Percentiles rank a stretch among this genome's conserved stretches.
Conservation (phyloP, 257 asterid species). For the Nicotiana undulata region DNA sequence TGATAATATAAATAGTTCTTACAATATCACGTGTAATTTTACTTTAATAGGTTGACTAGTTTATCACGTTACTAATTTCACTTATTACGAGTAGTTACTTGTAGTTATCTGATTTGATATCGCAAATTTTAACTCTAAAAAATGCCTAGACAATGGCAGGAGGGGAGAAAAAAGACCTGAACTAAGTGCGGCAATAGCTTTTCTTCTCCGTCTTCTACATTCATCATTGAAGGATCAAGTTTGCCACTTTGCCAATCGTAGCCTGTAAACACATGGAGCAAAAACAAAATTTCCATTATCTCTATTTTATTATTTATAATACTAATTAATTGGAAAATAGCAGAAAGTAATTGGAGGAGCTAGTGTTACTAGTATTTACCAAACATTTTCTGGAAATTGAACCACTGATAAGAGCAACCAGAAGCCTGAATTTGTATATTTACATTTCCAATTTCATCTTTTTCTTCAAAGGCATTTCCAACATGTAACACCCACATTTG, state of each 20-base stretch:
- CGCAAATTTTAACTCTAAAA: not conserved
- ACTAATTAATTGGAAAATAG: too few relatives aligned
- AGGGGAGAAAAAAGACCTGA: slow-evolving; percentile 33
- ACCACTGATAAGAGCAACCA: slow-evolving; percentile 87
- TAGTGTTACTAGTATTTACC: slow-evolving; percentile 31
- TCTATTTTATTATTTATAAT: too few relatives aligned
- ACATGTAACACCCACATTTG: slow-evolving; percentile 92
- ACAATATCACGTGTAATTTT: too few relatives aligned
- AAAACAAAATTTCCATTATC: too few relatives aligned
- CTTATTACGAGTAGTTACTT: too few relatives aligned
- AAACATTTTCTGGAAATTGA: slow-evolving; percentile 96
- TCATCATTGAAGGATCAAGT: slow-evolving; percentile 90
- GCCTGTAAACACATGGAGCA: slow-evolving; percentile 30
- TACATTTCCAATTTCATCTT: slow-evolving; percentile 31
- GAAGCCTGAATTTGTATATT: slow-evolving; percentile 74
- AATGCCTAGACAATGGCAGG: not conserved
- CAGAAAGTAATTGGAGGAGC: too few relatives aligned
- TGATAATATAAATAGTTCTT: too few relatives aligned
- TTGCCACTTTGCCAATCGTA: slow-evolving; percentile 92
- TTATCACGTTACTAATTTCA: too few relatives aligned
- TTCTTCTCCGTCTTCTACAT: slow-evolving; percentile 47
- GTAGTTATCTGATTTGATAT: too few relatives aligned
- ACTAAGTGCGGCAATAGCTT: slow-evolving; percentile 75
- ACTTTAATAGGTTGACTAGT: too few relatives aligned
- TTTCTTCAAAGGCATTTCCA: slow-evolving; percentile 72